Evolutionary conservation across 148 eudicot genomes (phyloP).

Genomic region (Linanthus parryae): DNA sequence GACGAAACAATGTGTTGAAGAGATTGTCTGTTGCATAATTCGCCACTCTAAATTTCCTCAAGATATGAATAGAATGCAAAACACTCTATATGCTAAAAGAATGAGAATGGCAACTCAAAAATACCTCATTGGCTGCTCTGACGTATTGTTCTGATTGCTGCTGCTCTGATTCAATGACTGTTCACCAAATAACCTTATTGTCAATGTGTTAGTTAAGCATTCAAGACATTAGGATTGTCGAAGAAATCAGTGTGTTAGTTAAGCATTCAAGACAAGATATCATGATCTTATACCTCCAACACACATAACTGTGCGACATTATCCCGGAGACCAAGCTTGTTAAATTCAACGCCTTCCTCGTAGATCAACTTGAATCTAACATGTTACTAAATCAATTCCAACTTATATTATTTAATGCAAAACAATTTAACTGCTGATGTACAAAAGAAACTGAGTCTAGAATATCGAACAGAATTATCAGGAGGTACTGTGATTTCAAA

Average conservation of each 20-base stretch:
- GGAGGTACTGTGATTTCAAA: background rate
- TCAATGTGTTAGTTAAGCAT: background rate
- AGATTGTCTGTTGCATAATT: too few relatives aligned
- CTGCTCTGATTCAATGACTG: slow-evolving; percentile 46
- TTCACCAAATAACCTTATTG: slow-evolving; percentile 11
- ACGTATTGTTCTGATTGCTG: slow-evolving; percentile 10
- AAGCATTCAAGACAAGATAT: slow-evolving; percentile 4
- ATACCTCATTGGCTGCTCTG: slow-evolving; percentile 40
- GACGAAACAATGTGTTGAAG: too few relatives aligned
- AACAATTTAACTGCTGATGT: too few relatives aligned
- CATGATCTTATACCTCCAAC: slow-evolving; percentile 57
- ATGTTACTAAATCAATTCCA: slow-evolving; percentile 7
- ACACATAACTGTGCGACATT: slow-evolving; percentile 99
- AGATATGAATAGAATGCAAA: too few relatives aligned
- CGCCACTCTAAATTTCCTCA: too few relatives aligned
- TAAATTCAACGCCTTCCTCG: slow-evolving; percentile 80
- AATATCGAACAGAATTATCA: too few relatives aligned
- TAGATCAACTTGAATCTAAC: slow-evolving; percentile 78
- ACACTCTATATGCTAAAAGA: too few relatives aligned
- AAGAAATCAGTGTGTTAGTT: background rate
- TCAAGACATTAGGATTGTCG: slow-evolving; percentile 1
- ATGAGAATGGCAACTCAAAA: background rate
- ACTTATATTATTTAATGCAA: too few relatives aligned
- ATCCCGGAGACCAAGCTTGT: slow-evolving; percentile 82
- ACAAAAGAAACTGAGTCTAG: too few relatives aligned